Evolutionary conservation across 495 filamentous ascomycete species (phyloP).

Genomic region (Xylaria grammica): DNA sequence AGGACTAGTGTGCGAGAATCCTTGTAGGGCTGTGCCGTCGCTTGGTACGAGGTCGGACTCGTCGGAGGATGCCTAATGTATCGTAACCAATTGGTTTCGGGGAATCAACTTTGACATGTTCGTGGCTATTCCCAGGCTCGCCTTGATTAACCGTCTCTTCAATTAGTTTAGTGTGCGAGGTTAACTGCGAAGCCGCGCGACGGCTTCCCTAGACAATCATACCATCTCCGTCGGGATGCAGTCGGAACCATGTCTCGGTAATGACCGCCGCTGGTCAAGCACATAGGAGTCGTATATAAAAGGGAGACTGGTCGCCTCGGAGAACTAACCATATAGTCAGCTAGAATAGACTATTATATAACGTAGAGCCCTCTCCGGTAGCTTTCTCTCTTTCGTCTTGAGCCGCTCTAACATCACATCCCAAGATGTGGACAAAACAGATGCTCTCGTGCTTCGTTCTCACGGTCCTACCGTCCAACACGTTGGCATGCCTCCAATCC

Average conservation of each 20-base stretch:
- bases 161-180: conserved; percentile 13
- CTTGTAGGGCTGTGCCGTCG: background rate
- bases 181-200: background rate
- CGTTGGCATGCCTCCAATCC: background rate
- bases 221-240: background rate
- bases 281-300: background rate
- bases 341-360: background rate
- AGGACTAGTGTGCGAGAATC: conserved; percentile 36
- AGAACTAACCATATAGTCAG: background rate
- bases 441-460: background rate
- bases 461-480: background rate
- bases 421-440: conserved; percentile 3
- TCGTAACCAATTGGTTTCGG: background rate
- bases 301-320: background rate
- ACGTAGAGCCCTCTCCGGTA: background rate
- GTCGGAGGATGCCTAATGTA: background rate
- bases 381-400: background rate
- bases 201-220: background rate
- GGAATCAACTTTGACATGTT: background rate
- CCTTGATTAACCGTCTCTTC: background rate
- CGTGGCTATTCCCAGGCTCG: background rate
- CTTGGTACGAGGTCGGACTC: too few relatives aligned
- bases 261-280: background rate
- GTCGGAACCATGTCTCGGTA: background rate
- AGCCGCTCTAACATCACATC: background rate